Conservation (phyloP, 805 yeast species). For the Tetrapisispora taiwanensis region DNA sequence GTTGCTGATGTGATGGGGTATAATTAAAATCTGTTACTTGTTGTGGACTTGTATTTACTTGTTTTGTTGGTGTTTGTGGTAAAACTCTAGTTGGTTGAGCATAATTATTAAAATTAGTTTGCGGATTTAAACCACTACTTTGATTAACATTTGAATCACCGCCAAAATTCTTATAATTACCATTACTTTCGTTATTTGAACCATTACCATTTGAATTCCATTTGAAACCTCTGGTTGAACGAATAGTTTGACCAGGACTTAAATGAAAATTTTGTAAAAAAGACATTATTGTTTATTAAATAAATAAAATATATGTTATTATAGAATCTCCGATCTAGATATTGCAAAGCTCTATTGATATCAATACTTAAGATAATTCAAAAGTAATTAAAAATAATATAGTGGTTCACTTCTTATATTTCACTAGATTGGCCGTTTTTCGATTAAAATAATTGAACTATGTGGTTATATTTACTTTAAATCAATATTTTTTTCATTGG, state of each 20-base stretch:
- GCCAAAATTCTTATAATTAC: neutral
- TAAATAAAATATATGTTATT: no score
- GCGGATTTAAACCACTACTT: neutral
- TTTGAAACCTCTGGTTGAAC: conserved; percentile 38
- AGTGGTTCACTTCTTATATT: no score
- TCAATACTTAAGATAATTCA: no score
- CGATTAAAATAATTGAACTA: no score
- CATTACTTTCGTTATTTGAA: neutral
- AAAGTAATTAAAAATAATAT: no score
- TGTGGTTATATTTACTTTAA: no score
- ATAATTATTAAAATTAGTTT: neutral
- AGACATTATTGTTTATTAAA: conserved; percentile 7
- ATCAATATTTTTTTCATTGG: no score
- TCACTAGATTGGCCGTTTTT: no score
- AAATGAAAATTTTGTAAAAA: conserved; percentile 19
- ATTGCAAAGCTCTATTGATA: no score
- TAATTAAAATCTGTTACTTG: conserved; percentile 28
- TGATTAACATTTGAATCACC: neutral
- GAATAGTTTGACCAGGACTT: conserved; percentile 38
- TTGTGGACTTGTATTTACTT: conserved; percentile 4
- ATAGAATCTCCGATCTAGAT: no score
- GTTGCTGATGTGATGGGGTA: conserved; percentile 30
- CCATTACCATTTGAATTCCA: conserved; percentile 21
- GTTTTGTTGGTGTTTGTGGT: conserved; percentile 3
- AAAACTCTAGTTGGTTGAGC: conserved; percentile 8